These are phyloP conservation scores for Sparassis latifolia DNA, from an alignment of 1,284 basidiomycete genomes.

Conservation along the genomic window DNA sequence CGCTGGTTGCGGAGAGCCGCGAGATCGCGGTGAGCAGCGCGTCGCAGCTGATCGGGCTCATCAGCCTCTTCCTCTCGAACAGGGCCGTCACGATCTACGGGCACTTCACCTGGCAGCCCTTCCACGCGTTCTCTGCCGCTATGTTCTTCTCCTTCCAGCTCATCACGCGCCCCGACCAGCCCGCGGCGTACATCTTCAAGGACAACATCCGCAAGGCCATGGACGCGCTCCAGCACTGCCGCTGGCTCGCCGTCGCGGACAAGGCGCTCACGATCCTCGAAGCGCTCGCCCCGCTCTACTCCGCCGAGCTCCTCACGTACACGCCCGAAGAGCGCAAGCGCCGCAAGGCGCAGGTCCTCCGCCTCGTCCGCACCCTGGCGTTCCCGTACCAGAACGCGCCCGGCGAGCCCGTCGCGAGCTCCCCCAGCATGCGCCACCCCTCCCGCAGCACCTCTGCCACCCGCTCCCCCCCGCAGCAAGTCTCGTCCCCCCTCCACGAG, in stretches of 20 bases:
- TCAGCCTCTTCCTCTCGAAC: slow-evolving; percentile 66
- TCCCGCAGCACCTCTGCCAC: slow-evolving; percentile 1
- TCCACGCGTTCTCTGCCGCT: slow-evolving; percentile 76
- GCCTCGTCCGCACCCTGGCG: slow-evolving; percentile 63
- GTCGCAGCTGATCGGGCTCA: slow-evolving; percentile 68
- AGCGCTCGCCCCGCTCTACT: slow-evolving; percentile 64
- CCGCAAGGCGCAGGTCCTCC: slow-evolving; percentile 52
- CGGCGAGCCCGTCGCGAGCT: slow-evolving; percentile 15
- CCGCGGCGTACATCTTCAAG: slow-evolving; percentile 65
- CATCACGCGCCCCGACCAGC: slow-evolving; percentile 70
- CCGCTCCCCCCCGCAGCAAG: slow-evolving; percentile 3
- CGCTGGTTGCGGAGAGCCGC: slow-evolving; percentile 45
- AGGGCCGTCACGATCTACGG: slow-evolving; percentile 64
- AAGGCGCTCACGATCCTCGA: slow-evolving; percentile 64
- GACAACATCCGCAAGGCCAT: slow-evolving; percentile 66
- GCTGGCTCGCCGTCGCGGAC: slow-evolving; percentile 59
- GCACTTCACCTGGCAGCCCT: slow-evolving; percentile 77
- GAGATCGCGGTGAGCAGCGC: slow-evolving; percentile 69
- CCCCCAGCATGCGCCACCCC: slow-evolving; percentile 7
- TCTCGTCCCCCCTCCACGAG: slow-evolving; percentile 1
- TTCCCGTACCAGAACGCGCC: slow-evolving; percentile 62
- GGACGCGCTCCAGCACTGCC: slow-evolving; percentile 53
- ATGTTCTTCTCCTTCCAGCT: slow-evolving; percentile 85
- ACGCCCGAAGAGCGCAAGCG: slow-evolving; percentile 46
- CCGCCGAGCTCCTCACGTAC: slow-evolving; percentile 43